Conservation (phyloP, 2,329 filamentous ascomycete species). For the Curvularia eragrostidis region DNA sequence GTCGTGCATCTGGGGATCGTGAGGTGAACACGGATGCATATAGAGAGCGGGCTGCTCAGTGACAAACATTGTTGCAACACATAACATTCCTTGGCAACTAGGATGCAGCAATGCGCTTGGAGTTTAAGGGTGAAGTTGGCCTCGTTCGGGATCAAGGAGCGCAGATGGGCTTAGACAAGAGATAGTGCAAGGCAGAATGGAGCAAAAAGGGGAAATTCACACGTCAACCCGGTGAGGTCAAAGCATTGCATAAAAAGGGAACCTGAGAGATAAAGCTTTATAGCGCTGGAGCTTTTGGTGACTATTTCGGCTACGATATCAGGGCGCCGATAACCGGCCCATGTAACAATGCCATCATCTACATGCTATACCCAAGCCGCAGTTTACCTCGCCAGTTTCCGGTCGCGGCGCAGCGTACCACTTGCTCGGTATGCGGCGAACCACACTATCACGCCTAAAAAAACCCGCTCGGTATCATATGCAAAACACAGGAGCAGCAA, state of each 20-base stretch:
- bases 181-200: neutral
- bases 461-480: slow-evolving; percentile 11
- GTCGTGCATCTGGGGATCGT: slow-evolving; percentile 74
- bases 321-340: slow-evolving; percentile 6
- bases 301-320: neutral
- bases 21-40: slow-evolving; percentile 18
- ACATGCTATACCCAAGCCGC: neutral
- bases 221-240: neutral
- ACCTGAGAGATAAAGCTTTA: neutral
- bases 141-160: no score
- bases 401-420: slow-evolving; percentile 14
- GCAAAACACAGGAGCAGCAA: slow-evolving; percentile 15
- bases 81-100: neutral
- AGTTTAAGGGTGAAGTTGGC: neutral
- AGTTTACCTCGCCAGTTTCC: neutral
- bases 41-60: neutral
- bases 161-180: no score
- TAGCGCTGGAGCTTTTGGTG: neutral
- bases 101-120: neutral
- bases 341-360: neutral
- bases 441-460: slow-evolving; percentile 9
- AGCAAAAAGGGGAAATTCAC: neutral
- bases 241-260: neutral
- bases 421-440: slow-evolving; percentile 41
- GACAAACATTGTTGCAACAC: neutral